phyloP scores from a whole-genome alignment of 257 asterid genomes.

The Fraxinus anomala region DNA sequence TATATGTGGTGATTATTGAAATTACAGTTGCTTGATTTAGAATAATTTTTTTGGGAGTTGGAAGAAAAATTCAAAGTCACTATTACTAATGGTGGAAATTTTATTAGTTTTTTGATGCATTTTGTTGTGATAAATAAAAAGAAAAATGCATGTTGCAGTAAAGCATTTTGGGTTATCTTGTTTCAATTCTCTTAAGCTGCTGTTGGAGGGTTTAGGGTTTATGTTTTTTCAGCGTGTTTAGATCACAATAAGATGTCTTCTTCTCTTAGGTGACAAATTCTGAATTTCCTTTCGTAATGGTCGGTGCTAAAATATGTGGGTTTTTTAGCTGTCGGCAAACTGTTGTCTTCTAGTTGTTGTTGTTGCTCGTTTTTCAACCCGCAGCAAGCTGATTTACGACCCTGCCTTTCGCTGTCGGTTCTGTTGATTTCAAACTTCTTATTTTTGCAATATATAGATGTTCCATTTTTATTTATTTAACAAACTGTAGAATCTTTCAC shows the following conservation, averaged over 20 bases:
- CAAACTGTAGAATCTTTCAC: too few species aligned
- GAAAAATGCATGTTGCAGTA: not conserved
- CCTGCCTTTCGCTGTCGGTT: not conserved
- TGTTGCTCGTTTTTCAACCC: not conserved
- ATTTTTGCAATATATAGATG: not conserved
- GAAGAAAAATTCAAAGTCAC: not conserved
- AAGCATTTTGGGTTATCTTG: too few species aligned
- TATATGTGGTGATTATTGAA: too few species aligned
- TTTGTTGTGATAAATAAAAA: constrained; percentile 16
- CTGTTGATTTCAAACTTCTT: not conserved
- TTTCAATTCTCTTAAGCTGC: too few species aligned
- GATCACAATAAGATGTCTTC: too few species aligned
- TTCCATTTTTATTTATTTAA: too few species aligned
- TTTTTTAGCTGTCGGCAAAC: not conserved
- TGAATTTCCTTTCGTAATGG: not conserved
- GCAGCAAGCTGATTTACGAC: not conserved
- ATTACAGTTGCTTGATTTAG: too few species aligned
- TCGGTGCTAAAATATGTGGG: not conserved
- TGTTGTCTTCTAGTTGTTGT: not conserved
- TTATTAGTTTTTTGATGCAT: not conserved
- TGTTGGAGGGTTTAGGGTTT: too few species aligned
- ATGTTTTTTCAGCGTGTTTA: too few species aligned
- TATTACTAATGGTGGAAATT: too few species aligned
- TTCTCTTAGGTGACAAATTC: not conserved
- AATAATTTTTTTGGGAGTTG: not conserved